Evolutionary conservation across 768 basidiomycete genomes (phyloP).

Genomic region (Lactarius deliciosus): DNA sequence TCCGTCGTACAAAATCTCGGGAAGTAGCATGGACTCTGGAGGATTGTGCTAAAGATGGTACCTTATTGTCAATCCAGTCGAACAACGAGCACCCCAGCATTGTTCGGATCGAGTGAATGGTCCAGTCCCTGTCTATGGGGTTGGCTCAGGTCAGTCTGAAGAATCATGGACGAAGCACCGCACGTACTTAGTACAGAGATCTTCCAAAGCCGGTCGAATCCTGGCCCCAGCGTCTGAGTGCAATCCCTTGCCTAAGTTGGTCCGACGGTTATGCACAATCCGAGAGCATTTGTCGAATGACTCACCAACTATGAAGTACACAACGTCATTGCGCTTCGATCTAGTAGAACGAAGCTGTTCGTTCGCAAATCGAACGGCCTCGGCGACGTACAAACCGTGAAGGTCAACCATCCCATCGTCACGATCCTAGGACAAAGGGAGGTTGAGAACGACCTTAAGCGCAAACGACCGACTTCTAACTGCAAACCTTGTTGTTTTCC

Average conservation of each 20-base stretch:
- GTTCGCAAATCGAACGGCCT: constrained; percentile 11
- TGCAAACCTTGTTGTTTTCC: constrained; percentile 19
- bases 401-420: constrained; percentile 11
- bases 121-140: not conserved
- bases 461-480: not conserved
- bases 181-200: constrained; percentile 13
- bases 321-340: not conserved
- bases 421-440: not conserved
- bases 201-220: constrained; percentile 19
- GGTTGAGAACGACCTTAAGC: not conserved
- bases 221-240: constrained; percentile 3
- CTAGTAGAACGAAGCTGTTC: not conserved
- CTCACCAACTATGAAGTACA: constrained; percentile 22
- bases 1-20: no score
- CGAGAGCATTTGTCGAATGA: not conserved
- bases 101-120: constrained; percentile 3
- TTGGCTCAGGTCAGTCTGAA: not conserved
- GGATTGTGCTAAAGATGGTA: not conserved
- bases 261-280: not conserved
- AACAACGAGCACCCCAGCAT: constrained; percentile 18
- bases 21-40: no score
- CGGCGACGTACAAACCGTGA: constrained; percentile 13
- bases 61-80: not conserved
- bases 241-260: constrained; percentile 9
- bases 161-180: not conserved